Evolutionary conservation across 1,284 basidiomycete species (phyloP).

Genomic region (Rhodotorula sp.): DNA sequence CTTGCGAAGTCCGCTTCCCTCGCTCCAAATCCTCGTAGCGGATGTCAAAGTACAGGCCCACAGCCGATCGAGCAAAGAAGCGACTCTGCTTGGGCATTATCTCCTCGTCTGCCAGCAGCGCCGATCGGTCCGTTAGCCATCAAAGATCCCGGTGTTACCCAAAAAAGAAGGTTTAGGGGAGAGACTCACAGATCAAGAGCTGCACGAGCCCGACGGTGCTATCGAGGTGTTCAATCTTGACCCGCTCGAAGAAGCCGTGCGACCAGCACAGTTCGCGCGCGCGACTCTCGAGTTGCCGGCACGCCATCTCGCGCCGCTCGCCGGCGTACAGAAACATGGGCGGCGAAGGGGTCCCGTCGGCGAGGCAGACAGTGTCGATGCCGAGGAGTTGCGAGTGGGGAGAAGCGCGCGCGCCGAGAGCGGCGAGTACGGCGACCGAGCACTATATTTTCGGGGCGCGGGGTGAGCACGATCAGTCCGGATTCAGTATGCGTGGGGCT

Average conservation of each 20-base stretch:
- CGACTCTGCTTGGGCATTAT: constrained; percentile 21
- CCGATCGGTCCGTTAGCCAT: too few relatives aligned
- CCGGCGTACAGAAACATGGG: constrained; percentile 31
- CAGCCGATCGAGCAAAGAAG: constrained; percentile 23
- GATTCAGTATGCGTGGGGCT: too few relatives aligned
- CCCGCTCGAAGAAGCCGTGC: constrained; percentile 11
- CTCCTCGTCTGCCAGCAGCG: constrained; percentile 16
- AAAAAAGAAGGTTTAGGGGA: too few relatives aligned
- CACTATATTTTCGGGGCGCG: constrained; percentile 5
- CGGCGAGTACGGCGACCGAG: constrained; percentile 32
- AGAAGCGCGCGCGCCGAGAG: constrained; percentile 32
- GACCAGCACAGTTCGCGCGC: constrained; percentile 31
- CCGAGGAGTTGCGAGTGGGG: constrained; percentile 38
- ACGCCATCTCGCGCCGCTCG: constrained; percentile 34
- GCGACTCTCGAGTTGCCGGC: constrained; percentile 23
- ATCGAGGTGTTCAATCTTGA: constrained; percentile 10
- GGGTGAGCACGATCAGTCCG: background rate
- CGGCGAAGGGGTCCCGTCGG: constrained; percentile 13
- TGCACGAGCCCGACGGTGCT: constrained; percentile 32
- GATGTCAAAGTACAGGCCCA: constrained; percentile 30
- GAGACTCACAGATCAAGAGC: constrained; percentile 33
- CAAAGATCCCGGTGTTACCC: too few relatives aligned
- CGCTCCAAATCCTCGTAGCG: constrained; percentile 13
- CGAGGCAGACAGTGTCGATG: constrained; percentile 8
- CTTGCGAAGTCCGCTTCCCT: constrained; percentile 12